phyloP scores from a whole-genome alignment of 139 green algal species.

The Chlorella sp. region DNA sequence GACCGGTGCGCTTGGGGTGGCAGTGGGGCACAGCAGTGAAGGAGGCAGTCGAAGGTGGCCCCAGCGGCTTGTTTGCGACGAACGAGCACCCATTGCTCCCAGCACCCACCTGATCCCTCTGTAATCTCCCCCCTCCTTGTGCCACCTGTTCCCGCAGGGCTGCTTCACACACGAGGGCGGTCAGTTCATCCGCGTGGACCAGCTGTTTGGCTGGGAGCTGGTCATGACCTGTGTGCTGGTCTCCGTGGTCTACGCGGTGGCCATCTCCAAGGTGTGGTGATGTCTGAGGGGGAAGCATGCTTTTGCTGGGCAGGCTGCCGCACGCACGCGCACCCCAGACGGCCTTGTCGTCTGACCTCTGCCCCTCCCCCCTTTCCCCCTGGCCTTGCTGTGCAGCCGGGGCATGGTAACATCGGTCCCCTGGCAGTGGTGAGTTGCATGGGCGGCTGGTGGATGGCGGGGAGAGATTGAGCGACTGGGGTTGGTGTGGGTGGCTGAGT shows the following conservation, averaged over 20 bases:
- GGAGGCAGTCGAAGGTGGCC: neutral
- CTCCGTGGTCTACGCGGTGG: constrained; percentile 72
- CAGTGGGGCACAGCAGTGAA: neutral
- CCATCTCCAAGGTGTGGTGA: constrained; percentile 56
- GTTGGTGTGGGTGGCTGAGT: too few species aligned
- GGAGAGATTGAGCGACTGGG: neutral
- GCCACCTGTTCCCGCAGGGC: neutral
- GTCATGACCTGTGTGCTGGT: constrained; percentile 62
- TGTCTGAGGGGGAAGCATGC: too few species aligned
- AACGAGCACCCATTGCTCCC: too few species aligned
- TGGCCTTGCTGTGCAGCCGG: too few species aligned
- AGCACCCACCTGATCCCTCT: neutral
- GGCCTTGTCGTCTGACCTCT: too few species aligned
- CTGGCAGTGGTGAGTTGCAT: constrained; percentile 47
- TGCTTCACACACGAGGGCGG: constrained; percentile 45
- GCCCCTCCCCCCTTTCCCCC: too few species aligned
- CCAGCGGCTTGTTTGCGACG: neutral
- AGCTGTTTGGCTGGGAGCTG: constrained; percentile 75
- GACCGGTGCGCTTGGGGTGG: constrained; percentile 17
- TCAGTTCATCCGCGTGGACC: constrained; percentile 39
- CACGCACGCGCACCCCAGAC: too few species aligned
- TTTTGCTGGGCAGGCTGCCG: too few species aligned
- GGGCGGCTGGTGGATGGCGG: neutral
- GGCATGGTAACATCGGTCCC: constrained; percentile 55
- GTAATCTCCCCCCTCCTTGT: neutral